Evolutionary conservation across 352 stramenopile species (phyloP).

Genomic region (Aphanomyces euteiches): DNA sequence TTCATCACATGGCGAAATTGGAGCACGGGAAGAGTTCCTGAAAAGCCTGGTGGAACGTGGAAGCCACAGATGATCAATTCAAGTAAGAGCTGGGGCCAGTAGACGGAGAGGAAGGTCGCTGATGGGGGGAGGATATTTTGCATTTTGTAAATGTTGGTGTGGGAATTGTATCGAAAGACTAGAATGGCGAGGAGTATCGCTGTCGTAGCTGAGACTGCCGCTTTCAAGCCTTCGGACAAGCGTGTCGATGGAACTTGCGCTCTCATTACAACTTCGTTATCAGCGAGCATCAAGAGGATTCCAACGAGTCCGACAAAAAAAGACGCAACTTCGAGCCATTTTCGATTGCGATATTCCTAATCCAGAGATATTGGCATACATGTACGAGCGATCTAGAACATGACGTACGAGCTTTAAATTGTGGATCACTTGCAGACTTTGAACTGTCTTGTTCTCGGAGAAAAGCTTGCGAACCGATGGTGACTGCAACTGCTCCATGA

Average conservation of each 20-base stretch:
- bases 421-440: constrained; percentile 25
- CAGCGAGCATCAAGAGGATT: constrained; percentile 59
- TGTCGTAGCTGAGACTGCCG: constrained; percentile 38
- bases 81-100: constrained; percentile 40
- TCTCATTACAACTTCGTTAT: constrained; percentile 55
- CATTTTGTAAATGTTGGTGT: constrained; percentile 49
- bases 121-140: constrained; percentile 43
- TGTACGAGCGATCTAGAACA: neutral
- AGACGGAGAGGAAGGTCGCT: constrained; percentile 34
- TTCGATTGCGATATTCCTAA: constrained; percentile 44
- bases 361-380: neutral
- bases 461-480: constrained; percentile 23
- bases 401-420: constrained; percentile 16
- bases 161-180: constrained; percentile 47
- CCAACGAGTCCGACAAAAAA: constrained; percentile 47
- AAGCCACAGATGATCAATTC: constrained; percentile 64
- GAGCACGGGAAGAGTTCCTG: constrained; percentile 40
- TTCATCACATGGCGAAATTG: constrained; percentile 46
- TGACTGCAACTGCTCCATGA: constrained; percentile 26
- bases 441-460: constrained; percentile 21
- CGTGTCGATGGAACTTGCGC: constrained; percentile 8
- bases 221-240: constrained; percentile 42
- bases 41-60: constrained; percentile 52
- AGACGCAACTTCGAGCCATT: constrained; percentile 48
- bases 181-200: constrained; percentile 45